Base-by-base conservation (phyloP, 345 rosid species). In the Lepidium sativum region DNA sequence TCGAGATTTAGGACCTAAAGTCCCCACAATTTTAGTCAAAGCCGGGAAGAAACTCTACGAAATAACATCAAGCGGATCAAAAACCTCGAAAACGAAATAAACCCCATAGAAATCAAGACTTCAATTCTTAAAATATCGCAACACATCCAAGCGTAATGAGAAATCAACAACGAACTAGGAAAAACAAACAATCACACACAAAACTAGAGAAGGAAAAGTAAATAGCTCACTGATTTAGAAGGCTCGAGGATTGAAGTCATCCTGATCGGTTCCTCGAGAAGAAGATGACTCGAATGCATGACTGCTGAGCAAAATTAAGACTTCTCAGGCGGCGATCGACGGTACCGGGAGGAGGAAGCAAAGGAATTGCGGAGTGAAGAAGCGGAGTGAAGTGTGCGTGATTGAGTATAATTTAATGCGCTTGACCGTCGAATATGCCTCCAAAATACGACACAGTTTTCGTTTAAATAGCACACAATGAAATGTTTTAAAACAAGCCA, bases 201-300 rank as follows among this genome's bases (percentile, higher is more conserved):
- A 10, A 45, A 31, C 21, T 3, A 2, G 39, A 31, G 29, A n/a
- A 18, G 2, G 40, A 38, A 41, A 42, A 20, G 10, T 1, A 15
- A 6, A 35, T 4, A 34, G 75, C 95, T 85, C 53, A 91, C 96
- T 42, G 87, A 50, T 74, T 91, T 91, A 15, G 98, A 85, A 53
- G 98, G 87, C 80, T 91, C 95, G 45, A 91, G 95, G 72, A 91
- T 85, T 50, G 95, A 85, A 68, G 91, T 91, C 98, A 92, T 92
- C 89, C 98, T 78, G 70, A 92, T 92, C 3, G 98, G 98, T 84
- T 88, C 98, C 69, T 92, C 98, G 16, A 86, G 91, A 65, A 92
- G 96, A 70, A 92, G 68, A 82, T 92, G 96, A 80, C 80, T 82
- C 4, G 98, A 81, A 75, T 92, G 98, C 98, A 92, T 92, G 21